Percentiles rank a stretch among this genome's conserved stretches.
Conservation (phyloP, 495 filamentous ascomycete species). For the Cetradonia linearis region DNA sequence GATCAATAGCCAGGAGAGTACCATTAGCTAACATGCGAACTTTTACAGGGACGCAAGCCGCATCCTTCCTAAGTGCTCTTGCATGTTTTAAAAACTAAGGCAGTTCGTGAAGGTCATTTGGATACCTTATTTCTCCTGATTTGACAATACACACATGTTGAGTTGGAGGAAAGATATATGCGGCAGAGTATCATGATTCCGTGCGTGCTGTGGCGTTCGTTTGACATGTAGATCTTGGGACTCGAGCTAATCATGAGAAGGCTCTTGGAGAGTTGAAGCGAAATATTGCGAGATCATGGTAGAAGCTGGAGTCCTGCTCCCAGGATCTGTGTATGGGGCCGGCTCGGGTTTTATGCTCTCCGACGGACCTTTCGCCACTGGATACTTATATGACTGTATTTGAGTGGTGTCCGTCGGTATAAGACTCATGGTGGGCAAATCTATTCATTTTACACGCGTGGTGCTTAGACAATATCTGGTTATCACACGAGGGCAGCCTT, state of each 20-base stretch:
- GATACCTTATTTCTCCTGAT: not conserved
- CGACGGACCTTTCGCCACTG: conserved; percentile 7
- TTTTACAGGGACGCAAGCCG: not conserved
- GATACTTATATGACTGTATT: conserved; percentile 12
- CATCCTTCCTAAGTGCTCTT: not conserved
- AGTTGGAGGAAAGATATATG: not conserved
- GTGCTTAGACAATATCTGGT: conserved; percentile 9
- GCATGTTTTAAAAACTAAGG: not conserved
- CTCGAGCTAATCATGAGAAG: conserved; percentile 13
- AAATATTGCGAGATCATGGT: conserved; percentile 10
- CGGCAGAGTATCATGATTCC: conserved; percentile 1
- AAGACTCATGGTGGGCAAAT: not conserved
- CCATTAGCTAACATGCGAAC: not conserved
- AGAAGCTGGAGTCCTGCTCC: conserved; percentile 8
- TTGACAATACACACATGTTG: not conserved
- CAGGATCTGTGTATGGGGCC: not conserved
- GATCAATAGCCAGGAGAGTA: not conserved
- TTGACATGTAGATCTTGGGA: conserved; percentile 22
- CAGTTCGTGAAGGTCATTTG: not conserved
- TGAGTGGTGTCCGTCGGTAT: conserved; percentile 11
- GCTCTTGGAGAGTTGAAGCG: not conserved
- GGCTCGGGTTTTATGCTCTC: conserved; percentile 15
- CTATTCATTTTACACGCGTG: not conserved
- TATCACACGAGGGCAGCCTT: not conserved
- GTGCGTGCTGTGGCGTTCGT: conserved; percentile 1